These are phyloP conservation scores for Arthrinium puccinioides DNA, from an alignment of 2,329 filamentous ascomycete species.

Conservation along the genomic window DNA sequence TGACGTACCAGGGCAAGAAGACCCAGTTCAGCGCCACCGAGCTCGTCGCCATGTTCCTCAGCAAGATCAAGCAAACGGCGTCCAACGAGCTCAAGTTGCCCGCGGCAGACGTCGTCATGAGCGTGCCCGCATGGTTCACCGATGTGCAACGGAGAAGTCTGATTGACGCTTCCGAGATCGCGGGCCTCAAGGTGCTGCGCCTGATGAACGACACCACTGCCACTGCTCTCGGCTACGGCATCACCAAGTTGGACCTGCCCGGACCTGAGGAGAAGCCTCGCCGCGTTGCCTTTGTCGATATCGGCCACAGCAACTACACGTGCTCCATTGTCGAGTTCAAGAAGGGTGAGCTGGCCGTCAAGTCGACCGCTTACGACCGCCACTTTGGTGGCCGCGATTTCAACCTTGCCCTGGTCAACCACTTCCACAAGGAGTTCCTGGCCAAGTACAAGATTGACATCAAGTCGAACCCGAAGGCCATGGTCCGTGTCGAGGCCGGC, in stretches of 20 bases:
- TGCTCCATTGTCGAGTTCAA: conserved; percentile 91
- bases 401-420: conserved; percentile 88
- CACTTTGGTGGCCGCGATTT: conserved; percentile 98
- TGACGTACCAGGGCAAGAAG: conserved; percentile 90
- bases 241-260: conserved; percentile 91
- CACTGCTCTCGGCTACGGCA: conserved; percentile 91
- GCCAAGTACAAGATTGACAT: conserved; percentile 98
- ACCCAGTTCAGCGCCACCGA: conserved; percentile 92
- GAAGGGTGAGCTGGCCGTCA: conserved; percentile 93
- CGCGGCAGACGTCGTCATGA: conserved; percentile 89
- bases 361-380: conserved; percentile 85
- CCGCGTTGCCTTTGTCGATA: conserved; percentile 85
- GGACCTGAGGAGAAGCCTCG: conserved; percentile 83
- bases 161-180: conserved; percentile 87
- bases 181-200: conserved; percentile 84
- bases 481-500: conserved; percentile 76
- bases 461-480: conserved; percentile 80
- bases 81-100: conserved; percentile 82
- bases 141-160: conserved; percentile 85
- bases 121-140: conserved; percentile 94
- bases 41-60: conserved; percentile 89
- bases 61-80: conserved; percentile 87
- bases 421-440: conserved; percentile 93
- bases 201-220: conserved; percentile 98
- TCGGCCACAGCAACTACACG: conserved; percentile 95